Base-by-base conservation (phyloP, 1,139 yeast species). In the Zygosaccharomyces pseudobailii region DNA sequence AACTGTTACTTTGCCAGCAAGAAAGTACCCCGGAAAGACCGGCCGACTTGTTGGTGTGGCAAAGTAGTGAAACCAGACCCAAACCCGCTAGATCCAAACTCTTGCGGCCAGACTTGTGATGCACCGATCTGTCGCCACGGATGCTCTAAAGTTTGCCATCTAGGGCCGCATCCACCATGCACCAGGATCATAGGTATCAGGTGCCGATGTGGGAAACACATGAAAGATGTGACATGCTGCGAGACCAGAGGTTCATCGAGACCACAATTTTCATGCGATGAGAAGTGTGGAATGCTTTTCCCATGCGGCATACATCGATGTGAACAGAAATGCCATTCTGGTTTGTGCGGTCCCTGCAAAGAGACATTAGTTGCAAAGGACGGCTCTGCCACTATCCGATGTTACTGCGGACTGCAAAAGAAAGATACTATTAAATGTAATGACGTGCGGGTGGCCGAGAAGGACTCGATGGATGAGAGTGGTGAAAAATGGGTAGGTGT, bases 161-260 rank as follows among this genome's bases (percentile, higher is more conserved):
- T 96, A 1, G 97, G 96, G 0, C 85, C 89, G 3, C 97, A 90
- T 65, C 83, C 88, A 0, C 73, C 72, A 22, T 89, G 97, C 70
- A 87, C 23, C 87, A 92, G 28, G 64, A 84, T 67, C 88, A 92
- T 1, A 87, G 92, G 1, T 9, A 69, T 85, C 72, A 71, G 70
- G 43, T 89, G 97, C 66, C 72, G 73, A 35, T 89, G 97, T 71
- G 97, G 96, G 2, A 77, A 76, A 45, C 73, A 76, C 44, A 66
- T 74, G 21, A 76, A 76, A 43, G 95, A 87, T 59, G 61, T 94
- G 86, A 5, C 87, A 89, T 71, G 74, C 79, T 39, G 72, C 81
- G 49, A 88, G 90, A 1, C 87, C 87, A 13, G 89, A 88, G 9
- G 86, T 90, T 43, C 43, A 32, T n/a, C 45, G 13, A 32, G 30